Conservation (phyloP, 2,329 filamentous ascomycete genomes). For the Sarocladium strictum region DNA sequence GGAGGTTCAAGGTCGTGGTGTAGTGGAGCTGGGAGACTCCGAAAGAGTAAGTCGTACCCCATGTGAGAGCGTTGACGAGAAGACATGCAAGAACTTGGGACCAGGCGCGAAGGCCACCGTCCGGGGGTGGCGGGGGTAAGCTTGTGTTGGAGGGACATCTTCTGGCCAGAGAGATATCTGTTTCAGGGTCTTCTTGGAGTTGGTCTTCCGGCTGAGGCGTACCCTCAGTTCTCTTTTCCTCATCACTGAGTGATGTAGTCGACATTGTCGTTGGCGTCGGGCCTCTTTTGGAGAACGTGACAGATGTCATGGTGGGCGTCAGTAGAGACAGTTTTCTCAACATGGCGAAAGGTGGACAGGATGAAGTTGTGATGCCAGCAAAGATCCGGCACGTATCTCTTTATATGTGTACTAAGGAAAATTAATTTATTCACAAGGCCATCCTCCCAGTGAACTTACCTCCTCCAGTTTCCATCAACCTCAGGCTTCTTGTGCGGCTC, state of each 20-base stretch:
- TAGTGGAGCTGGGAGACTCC: slow-evolving; percentile 50
- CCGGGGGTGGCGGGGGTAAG: slow-evolving; percentile 25
- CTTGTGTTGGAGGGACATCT: slow-evolving; percentile 19
- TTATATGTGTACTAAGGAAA: background rate
- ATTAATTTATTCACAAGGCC: background rate
- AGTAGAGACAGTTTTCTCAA: background rate
- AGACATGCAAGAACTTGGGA: slow-evolving; percentile 41
- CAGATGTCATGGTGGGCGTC: background rate
- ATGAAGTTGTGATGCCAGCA: background rate
- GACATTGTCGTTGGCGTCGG: background rate
- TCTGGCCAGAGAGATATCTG: slow-evolving; percentile 12
- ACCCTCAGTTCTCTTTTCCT: slow-evolving; percentile 6
- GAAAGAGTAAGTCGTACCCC: slow-evolving; percentile 44
- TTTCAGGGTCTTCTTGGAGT: background rate
- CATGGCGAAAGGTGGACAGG: background rate
- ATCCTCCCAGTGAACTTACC: background rate
- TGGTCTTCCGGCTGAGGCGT: background rate
- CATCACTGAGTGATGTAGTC: background rate
- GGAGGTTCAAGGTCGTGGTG: slow-evolving; percentile 27
- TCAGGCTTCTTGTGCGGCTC: background rate
- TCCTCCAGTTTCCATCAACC: background rate
- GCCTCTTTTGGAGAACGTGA: background rate
- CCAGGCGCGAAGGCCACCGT: slow-evolving; percentile 43
- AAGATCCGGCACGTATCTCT: background rate
- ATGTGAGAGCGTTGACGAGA: slow-evolving; percentile 42